Percentiles rank a stretch among this genome's conserved stretches.
Conservation (phyloP, 2,329 filamentous ascomycete species). For the Pleurostoma richardsiae region DNA sequence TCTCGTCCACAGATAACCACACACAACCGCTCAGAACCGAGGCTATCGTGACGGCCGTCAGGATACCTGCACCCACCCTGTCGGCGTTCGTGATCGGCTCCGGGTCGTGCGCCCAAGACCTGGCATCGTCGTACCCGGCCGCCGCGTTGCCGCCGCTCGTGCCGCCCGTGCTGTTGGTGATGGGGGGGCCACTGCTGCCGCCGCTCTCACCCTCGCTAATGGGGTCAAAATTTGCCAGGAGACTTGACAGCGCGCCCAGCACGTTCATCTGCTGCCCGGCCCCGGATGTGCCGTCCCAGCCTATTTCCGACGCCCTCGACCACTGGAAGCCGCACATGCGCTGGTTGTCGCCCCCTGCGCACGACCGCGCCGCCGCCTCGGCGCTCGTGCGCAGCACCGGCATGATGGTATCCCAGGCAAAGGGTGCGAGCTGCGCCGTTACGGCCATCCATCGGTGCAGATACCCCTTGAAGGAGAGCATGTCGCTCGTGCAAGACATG, state of each 20-base stretch:
- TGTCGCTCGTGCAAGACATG: conserved; percentile 50
- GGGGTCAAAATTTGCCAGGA: conserved; percentile 34
- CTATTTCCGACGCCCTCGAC: conserved; percentile 31
- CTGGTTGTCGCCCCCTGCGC: conserved; percentile 37
- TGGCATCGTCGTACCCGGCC: conserved; percentile 25
- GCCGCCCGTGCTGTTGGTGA: conserved; percentile 44
- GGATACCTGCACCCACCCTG: conserved; percentile 39
- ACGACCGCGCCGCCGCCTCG: conserved; percentile 41
- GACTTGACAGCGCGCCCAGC: conserved; percentile 34
- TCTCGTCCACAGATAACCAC: conserved; percentile 40
- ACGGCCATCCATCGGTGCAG: conserved; percentile 47
- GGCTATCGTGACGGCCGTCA: conserved; percentile 38
- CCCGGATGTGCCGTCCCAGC: conserved; percentile 34
- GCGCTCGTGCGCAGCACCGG: conserved; percentile 41
- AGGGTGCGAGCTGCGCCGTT: conserved; percentile 44
- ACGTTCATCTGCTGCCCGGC: conserved; percentile 44
- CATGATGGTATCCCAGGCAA: conserved; percentile 35
- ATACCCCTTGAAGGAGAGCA: conserved; percentile 53
- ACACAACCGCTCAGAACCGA: conserved; percentile 36
- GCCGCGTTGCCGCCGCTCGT: conserved; percentile 36
- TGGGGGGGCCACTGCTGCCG: conserved; percentile 18
- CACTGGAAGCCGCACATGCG: conserved; percentile 44
- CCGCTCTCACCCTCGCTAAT: conserved; percentile 28
- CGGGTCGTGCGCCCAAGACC: conserved; percentile 17
- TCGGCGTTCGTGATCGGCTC: conserved; percentile 38